A percentile compares a stretch with the other conserved stretches of the same genome.
Evolutionary conservation across 805 yeast genomes (phyloP).

Genomic region (Candida sakaeoensis): DNA sequence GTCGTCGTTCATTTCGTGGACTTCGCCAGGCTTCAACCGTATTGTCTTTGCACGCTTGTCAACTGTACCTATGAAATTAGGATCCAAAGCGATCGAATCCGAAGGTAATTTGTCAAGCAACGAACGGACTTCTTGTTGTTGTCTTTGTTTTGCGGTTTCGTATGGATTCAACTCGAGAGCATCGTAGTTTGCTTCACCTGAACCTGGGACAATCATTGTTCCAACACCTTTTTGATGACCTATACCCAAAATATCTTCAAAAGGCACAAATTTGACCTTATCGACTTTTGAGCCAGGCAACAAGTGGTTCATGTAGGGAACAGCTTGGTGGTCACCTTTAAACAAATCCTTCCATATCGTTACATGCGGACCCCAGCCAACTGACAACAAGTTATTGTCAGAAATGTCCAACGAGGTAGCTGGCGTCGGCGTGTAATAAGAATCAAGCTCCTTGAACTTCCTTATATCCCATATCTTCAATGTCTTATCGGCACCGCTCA

Average conservation of each 20-base stretch:
- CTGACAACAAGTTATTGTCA: constrained; percentile 80
- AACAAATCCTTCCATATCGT: constrained; percentile 90
- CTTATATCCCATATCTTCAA: constrained; percentile 93
- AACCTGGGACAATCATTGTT: constrained; percentile 90
- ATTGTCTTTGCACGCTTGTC: constrained; percentile 62
- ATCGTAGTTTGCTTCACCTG: constrained; percentile 98
- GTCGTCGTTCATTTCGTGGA: constrained; percentile 43
- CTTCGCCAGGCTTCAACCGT: constrained; percentile 61
- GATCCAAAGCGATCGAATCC: constrained; percentile 90
- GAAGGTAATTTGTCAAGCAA: constrained; percentile 86
- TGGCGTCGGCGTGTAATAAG: constrained; percentile 77
- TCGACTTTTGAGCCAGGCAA: constrained; percentile 74
- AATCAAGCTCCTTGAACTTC: constrained; percentile 69
- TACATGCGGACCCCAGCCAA: constrained; percentile 95
- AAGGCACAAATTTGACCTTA: constrained; percentile 76
- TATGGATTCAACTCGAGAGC: constrained; percentile 90
- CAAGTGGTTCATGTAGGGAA: constrained; percentile 91
- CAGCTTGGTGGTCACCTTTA: constrained; percentile 56
- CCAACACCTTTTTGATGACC: constrained; percentile 79
- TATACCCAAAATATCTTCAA: constrained; percentile 91
- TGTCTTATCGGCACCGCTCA: constrained; percentile 80
- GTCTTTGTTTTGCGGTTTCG: constrained; percentile 89
- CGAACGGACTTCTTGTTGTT: constrained; percentile 83
- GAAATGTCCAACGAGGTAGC: constrained; percentile 77
- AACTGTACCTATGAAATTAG: constrained; percentile 79